Evolutionary conservation across 495 filamentous ascomycete species (phyloP).

Genomic region (Rusavskia elegans): DNA sequence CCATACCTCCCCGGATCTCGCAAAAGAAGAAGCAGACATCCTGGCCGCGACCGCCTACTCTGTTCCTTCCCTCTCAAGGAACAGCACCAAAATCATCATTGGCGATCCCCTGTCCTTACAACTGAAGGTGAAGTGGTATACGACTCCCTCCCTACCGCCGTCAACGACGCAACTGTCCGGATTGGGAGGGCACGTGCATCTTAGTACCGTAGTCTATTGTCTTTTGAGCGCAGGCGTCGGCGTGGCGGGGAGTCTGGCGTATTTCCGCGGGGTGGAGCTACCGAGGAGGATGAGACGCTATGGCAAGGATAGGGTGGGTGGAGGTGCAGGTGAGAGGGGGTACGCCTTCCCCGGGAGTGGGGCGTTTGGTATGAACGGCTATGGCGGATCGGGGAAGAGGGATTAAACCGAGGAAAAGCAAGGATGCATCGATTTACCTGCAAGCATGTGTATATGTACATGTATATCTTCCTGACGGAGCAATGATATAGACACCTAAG

Average conservation of each 20-base stretch:
- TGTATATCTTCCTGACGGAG: too few species aligned
- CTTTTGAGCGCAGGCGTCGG: conserved; percentile 24
- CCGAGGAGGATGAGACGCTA: conserved; percentile 28
- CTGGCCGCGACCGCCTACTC: conserved; percentile 80
- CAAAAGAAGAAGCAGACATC: conserved; percentile 33
- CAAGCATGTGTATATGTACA: too few species aligned
- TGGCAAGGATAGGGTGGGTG: conserved; percentile 21
- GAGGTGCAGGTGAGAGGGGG: conserved; percentile 26
- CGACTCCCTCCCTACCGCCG: conserved; percentile 23
- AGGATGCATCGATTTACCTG: too few species aligned
- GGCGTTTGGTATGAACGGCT: conserved; percentile 25
- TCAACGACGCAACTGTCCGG: conserved; percentile 9
- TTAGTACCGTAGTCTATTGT: conserved; percentile 17
- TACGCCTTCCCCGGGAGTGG: conserved; percentile 25
- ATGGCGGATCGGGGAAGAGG: conserved; percentile 36
- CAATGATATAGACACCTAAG: too few species aligned
- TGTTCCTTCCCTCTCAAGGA: conserved; percentile 51
- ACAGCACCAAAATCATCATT: conserved; percentile 49
- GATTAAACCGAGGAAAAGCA: conserved; percentile 23
- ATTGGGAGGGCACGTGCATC: conserved; percentile 15
- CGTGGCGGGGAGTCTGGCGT: conserved; percentile 18
- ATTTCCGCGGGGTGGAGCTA: conserved; percentile 22
- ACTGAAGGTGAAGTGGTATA: conserved; percentile 68
- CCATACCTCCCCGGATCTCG: conserved; percentile 42
- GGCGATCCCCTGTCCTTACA: conserved; percentile 69